Evolutionary conservation across 2,329 filamentous ascomycete species (phyloP).

Genomic region (Chaetomium strumarium): DNA sequence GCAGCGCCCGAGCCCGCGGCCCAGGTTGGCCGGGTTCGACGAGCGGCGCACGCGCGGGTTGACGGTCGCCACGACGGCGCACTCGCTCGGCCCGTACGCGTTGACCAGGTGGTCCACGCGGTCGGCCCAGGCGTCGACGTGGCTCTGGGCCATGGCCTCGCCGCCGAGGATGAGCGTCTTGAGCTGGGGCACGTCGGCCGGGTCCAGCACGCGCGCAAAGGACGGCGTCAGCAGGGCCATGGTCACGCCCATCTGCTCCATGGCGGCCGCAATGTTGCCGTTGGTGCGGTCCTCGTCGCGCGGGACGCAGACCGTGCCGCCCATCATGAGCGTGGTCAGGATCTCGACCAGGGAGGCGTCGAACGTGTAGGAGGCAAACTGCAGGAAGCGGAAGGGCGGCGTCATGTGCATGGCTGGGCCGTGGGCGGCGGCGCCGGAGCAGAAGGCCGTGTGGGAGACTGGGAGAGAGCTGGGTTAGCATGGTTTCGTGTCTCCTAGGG

Average conservation of each 20-base stretch:
- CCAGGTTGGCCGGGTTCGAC: slow-evolving; percentile 32
- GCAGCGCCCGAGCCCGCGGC: slow-evolving; percentile 23
- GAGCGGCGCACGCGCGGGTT: slow-evolving; percentile 9
- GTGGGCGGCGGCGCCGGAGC: slow-evolving; percentile 23
- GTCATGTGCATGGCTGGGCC: slow-evolving; percentile 19
- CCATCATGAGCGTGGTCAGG: slow-evolving; percentile 33
- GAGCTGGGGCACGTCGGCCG: slow-evolving; percentile 28
- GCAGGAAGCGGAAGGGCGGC: slow-evolving; percentile 22
- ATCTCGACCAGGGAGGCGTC: slow-evolving; percentile 37
- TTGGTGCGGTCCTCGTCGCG: slow-evolving; percentile 34
- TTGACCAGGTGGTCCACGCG: slow-evolving; percentile 36
- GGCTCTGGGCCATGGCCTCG: slow-evolving; percentile 31
- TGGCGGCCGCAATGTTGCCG: slow-evolving; percentile 30
- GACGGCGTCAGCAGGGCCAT: slow-evolving; percentile 27
- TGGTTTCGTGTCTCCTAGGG: too few species aligned
- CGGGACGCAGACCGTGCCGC: slow-evolving; percentile 37
- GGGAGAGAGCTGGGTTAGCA: not conserved
- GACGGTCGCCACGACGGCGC: slow-evolving; percentile 35
- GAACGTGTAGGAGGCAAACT: slow-evolving; percentile 35
- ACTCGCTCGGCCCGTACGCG: slow-evolving; percentile 28
- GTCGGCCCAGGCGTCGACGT: slow-evolving; percentile 35
- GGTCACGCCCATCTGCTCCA: slow-evolving; percentile 24
- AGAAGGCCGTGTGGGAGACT: slow-evolving; percentile 21
- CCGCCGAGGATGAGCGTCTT: slow-evolving; percentile 46
- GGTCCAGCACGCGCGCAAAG: slow-evolving; percentile 25